These are phyloP conservation scores for Betula pendula DNA, from an alignment of 306 rosid species.

Conservation along the genomic window DNA sequence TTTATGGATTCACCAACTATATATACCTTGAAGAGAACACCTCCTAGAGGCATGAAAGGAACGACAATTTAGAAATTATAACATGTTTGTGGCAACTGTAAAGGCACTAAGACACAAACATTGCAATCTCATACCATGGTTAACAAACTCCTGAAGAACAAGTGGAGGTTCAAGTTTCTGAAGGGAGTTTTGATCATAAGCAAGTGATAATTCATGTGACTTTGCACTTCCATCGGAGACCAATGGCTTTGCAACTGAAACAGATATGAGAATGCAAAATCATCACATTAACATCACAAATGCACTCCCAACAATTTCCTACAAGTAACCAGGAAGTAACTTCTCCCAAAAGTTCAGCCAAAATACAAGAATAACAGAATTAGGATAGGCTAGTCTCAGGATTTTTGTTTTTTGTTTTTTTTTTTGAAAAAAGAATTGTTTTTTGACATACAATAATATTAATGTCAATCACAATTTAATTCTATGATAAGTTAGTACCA, in stretches of 20 bases:
- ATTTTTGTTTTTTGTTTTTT: no score
- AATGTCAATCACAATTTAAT: neutral
- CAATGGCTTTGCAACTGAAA: constrained; percentile 89
- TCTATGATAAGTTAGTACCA: neutral
- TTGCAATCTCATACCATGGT: constrained; percentile 64
- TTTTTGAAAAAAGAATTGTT: constrained; percentile 15
- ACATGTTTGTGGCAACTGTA: constrained; percentile 1
- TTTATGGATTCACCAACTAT: constrained; percentile 90
- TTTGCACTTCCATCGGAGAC: constrained; percentile 92
- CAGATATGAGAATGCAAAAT: constrained; percentile 24
- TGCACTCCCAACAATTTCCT: neutral
- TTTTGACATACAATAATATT: neutral
- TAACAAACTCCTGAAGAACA: constrained; percentile 91
- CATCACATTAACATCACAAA: constrained; percentile 4
- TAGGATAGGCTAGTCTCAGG: constrained; percentile 28
- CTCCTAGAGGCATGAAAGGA: constrained; percentile 52
- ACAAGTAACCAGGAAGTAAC: constrained; percentile 1
- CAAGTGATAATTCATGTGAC: constrained; percentile 86
- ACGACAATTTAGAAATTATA: constrained; percentile 14
- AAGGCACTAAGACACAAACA: constrained; percentile 15
- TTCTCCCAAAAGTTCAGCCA: constrained; percentile 13
- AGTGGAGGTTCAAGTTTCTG: constrained; percentile 87
- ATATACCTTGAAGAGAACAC: constrained; percentile 90
- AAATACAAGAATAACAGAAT: constrained; percentile 19
- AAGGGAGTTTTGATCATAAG: constrained; percentile 74